Percentiles rank a stretch among this genome's conserved stretches.
Evolutionary conservation across 2,329 filamentous ascomycete genomes (phyloP).

Genomic region (Helotiales sp.): DNA sequence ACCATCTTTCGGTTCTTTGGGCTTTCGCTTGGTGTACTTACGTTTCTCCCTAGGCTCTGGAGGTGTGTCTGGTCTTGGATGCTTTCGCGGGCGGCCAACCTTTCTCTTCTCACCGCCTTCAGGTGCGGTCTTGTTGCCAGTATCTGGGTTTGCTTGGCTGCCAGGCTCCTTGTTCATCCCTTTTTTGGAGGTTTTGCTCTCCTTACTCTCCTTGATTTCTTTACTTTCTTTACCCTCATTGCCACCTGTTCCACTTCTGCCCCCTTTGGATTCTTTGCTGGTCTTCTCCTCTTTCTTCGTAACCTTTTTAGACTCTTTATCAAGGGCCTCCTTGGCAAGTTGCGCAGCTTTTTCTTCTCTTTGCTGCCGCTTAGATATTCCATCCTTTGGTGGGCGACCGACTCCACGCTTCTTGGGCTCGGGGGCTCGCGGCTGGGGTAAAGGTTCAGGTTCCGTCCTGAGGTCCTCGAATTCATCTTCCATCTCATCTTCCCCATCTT

Average conservation of each 20-base stretch:
- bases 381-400: slow-evolving; percentile 82
- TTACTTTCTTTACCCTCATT: slow-evolving; percentile 51
- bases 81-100: slow-evolving; percentile 68
- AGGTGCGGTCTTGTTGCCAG: slow-evolving; percentile 42
- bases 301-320: slow-evolving; percentile 9
- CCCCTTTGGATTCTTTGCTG: slow-evolving; percentile 46
- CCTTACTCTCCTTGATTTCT: slow-evolving; percentile 53
- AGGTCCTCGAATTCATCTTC: slow-evolving; percentile 35
- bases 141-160: neutral
- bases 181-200: slow-evolving; percentile 56
- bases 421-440: slow-evolving; percentile 18
- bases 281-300: slow-evolving; percentile 57
- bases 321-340: slow-evolving; percentile 61
- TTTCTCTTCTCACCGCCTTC: slow-evolving; percentile 57
- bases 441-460: neutral
- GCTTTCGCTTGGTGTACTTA: slow-evolving; percentile 68
- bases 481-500: slow-evolving; percentile 22
- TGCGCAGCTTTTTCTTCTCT: slow-evolving; percentile 41
- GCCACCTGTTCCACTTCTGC: neutral
- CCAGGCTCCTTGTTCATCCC: slow-evolving; percentile 37
- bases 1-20: slow-evolving; percentile 50
- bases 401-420: slow-evolving; percentile 62
- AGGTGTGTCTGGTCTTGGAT: slow-evolving; percentile 62
- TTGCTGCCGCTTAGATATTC: slow-evolving; percentile 79
- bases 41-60: slow-evolving; percentile 63